Evolutionary conservation across 2,329 filamentous ascomycete genomes (phyloP), one percentile per base, ranked within the genome.

Genomic region (Xylariaceae sp.): DNA sequence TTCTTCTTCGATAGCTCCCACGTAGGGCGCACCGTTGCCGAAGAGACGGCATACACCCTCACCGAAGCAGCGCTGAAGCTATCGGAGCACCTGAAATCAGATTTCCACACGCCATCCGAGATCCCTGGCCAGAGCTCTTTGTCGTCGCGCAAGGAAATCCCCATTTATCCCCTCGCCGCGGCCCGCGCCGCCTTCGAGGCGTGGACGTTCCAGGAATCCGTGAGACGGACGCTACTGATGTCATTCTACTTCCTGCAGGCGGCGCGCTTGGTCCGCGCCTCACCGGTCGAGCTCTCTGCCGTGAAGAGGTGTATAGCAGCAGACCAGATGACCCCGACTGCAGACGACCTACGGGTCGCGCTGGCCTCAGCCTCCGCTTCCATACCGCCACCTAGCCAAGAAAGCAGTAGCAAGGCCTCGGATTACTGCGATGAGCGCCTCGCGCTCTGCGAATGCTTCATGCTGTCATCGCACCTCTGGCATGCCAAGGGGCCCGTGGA

Each of bases 391-490:
- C 22, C 22, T 6, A 26, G 22, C 22, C 22, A n/a, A n/a, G n/a
- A n/a, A n/a, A 16, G n/a, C 24, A 19, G 13, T 6, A 32, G 24
- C 18, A 17, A 12, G 22, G 24, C 37, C 2, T 12, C 37, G 9
- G 9, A 9, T n/a, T 3, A 6, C 33, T 52, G 43, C 34, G 33
- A 48, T 7, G 2, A 39, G 2, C 35, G 40, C 3, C 9, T 48
- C 32, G 6, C 39, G 4, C 37, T 45, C 31, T 50, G 49, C 40
- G 41, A 37, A 4, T 31, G 33, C 28, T 36, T 52, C 15, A 52
- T 48, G 33, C 38, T 52, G n/a, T 52, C 49, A 2, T 42, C 49
- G n/a, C 45, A 50, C 19, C 38, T 52, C 1, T 52, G 49, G 49
- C 32, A 37, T n/a, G 39, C 49, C 12, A 38, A 41, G 3, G 48